phyloP scores from a whole-genome alignment of 1,284 basidiomycete genomes.

The Trametes sp. region DNA sequence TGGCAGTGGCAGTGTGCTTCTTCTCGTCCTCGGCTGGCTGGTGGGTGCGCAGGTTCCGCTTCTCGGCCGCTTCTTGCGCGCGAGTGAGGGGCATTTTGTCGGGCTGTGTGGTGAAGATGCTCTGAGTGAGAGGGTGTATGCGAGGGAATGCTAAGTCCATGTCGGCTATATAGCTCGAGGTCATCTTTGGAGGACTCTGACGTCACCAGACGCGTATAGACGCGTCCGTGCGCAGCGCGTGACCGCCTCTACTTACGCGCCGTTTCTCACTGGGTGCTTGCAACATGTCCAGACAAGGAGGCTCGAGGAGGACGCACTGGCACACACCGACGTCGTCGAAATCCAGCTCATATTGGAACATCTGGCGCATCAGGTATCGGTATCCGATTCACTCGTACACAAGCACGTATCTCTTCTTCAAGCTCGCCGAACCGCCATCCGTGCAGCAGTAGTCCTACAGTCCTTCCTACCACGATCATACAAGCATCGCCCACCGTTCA shows the following conservation, averaged over 20 bases:
- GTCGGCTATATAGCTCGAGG: conserved; percentile 18
- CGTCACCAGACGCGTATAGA: conserved; percentile 17
- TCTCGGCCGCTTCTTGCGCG: conserved; percentile 42
- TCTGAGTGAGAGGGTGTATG: background rate
- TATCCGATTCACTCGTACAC: background rate
- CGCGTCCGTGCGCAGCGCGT: conserved; percentile 6
- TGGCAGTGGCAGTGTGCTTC: conserved; percentile 5
- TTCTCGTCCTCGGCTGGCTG: conserved; percentile 10
- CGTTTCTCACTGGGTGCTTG: background rate
- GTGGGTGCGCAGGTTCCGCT: conserved; percentile 10
- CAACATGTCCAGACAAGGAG: no score
- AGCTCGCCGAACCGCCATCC: background rate
- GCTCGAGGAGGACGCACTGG: no score
- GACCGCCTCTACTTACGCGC: background rate
- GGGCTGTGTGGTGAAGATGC: background rate
- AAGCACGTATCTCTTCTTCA: background rate
- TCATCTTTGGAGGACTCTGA: conserved; percentile 13
- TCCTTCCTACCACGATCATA: background rate
- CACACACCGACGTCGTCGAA: no score
- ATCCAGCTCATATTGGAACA: no score
- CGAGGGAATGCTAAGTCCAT: background rate
- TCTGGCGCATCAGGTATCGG: no score
- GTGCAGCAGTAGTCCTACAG: background rate
- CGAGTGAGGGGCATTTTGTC: conserved; percentile 43
- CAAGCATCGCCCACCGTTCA: background rate